Percentiles rank a stretch among this genome's conserved stretches.
These are phyloP conservation scores for Rhodomyrtus psidioides DNA, from an alignment of 441 rosid species.

Conservation along the genomic window DNA sequence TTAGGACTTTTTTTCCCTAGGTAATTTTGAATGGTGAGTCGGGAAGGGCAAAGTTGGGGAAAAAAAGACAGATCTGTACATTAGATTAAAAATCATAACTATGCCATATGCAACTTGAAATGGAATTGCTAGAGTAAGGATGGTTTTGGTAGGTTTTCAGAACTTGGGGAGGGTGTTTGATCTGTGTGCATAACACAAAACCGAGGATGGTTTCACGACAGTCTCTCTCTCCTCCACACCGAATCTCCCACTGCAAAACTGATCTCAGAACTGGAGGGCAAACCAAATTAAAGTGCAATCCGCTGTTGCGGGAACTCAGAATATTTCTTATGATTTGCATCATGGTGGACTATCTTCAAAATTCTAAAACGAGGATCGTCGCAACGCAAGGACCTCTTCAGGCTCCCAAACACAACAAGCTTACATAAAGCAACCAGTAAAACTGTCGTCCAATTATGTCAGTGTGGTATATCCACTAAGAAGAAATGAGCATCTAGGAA, in stretches of 20 bases:
- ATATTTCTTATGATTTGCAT: no score
- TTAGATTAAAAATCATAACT: neutral
- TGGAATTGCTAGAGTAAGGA: neutral
- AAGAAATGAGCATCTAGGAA: neutral
- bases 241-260: no score
- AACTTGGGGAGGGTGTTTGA: neutral
- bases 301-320: no score
- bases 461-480: neutral
- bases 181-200: neutral
- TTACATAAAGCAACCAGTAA: neutral
- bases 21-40: neutral
- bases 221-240: neutral
- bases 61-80: neutral
- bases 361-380: no score
- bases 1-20: no score
- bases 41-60: neutral
- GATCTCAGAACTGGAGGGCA: no score
- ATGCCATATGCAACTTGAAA: neutral
- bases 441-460: neutral
- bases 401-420: neutral
- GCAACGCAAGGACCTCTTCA: no score
- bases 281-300: no score
- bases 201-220: neutral
- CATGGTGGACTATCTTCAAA: no score
- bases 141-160: neutral